These are phyloP conservation scores for Naumovozyma dairenensis DNA, from an alignment of 805 yeast species.

Conservation along the genomic window DNA sequence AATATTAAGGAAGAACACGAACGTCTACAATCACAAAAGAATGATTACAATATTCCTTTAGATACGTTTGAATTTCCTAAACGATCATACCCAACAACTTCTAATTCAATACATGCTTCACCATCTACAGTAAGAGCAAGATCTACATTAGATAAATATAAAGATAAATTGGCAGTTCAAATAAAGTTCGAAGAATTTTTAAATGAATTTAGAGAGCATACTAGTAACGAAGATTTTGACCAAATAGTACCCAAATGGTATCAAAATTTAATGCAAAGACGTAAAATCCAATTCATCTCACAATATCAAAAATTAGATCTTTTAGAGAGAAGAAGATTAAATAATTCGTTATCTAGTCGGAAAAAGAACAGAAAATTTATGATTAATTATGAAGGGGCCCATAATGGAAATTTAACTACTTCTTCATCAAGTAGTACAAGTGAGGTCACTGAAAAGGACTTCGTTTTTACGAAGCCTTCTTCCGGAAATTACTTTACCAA, in stretches of 20 bases:
- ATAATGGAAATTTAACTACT: no score
- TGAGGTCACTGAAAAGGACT: no score
- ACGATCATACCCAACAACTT: constrained; percentile 1
- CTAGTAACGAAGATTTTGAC: constrained; percentile 8
- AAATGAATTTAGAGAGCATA: constrained; percentile 8
- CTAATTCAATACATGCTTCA: background rate
- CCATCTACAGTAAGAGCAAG: background rate
- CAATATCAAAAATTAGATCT: constrained; percentile 59
- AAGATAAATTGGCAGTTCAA: constrained; percentile 22
- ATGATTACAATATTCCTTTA: constrained; percentile 3
- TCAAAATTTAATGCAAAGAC: constrained; percentile 17
- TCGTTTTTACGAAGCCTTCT: no score
- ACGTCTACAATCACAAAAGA: constrained; percentile 1
- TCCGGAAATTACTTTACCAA: no score
- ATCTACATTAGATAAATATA: background rate
- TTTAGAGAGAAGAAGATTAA: constrained; percentile 58
- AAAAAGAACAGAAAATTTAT: constrained; percentile 2
- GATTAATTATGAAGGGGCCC: no score
- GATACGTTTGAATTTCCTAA: constrained; percentile 12
- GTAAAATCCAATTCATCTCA: constrained; percentile 29
- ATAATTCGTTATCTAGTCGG: constrained; percentile 19
- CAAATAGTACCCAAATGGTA: constrained; percentile 48
- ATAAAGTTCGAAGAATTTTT: constrained; percentile 12
- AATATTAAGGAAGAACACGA: constrained; percentile 21
- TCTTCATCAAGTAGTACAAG: no score